Percentiles rank a stretch among this genome's conserved stretches.
Conservation (phyloP, 352 stramenopile genomes). For the Pythium apleroticum region DNA sequence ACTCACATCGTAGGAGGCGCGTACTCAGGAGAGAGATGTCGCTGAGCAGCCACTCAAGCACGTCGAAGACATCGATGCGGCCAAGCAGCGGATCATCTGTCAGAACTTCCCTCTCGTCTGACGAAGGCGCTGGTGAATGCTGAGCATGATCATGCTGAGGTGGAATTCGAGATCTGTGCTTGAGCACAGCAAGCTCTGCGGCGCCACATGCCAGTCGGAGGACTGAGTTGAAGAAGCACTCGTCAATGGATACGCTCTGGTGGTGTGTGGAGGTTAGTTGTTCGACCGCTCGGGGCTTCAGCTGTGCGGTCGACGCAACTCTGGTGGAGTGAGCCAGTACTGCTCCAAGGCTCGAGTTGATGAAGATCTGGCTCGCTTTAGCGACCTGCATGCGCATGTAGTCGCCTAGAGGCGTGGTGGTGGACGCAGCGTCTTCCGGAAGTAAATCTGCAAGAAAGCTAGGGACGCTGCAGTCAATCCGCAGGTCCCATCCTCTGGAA, state of each 20-base stretch:
- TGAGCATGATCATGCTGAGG: not conserved
- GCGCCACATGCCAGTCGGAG: conserved; percentile 51
- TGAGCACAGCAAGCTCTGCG: conserved; percentile 40
- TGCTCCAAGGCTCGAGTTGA: conserved; percentile 27
- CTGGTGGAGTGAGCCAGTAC: conserved; percentile 24
- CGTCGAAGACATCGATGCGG: conserved; percentile 38
- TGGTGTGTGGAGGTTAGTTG: not conserved
- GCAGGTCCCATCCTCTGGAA: not conserved
- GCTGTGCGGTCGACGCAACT: not conserved
- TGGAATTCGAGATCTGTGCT: conserved; percentile 15
- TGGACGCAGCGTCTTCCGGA: conserved; percentile 12
- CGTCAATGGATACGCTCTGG: conserved; percentile 41
- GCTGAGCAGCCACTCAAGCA: conserved; percentile 57
- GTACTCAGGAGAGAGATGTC: conserved; percentile 59
- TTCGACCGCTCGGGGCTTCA: not conserved
- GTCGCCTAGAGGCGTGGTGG: conserved; percentile 26
- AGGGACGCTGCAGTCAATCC: not conserved
- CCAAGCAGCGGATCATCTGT: conserved; percentile 37
- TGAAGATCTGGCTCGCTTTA: conserved; percentile 40
- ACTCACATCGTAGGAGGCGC: not conserved
- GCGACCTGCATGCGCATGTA: conserved; percentile 42
- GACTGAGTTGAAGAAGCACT: conserved; percentile 59
- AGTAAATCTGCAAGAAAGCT: conserved; percentile 20
- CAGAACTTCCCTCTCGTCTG: not conserved
- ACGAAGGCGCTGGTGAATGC: not conserved